These are phyloP conservation scores for Porosira glacialis DNA, from an alignment of 352 stramenopile genomes.

Conservation along the genomic window DNA sequence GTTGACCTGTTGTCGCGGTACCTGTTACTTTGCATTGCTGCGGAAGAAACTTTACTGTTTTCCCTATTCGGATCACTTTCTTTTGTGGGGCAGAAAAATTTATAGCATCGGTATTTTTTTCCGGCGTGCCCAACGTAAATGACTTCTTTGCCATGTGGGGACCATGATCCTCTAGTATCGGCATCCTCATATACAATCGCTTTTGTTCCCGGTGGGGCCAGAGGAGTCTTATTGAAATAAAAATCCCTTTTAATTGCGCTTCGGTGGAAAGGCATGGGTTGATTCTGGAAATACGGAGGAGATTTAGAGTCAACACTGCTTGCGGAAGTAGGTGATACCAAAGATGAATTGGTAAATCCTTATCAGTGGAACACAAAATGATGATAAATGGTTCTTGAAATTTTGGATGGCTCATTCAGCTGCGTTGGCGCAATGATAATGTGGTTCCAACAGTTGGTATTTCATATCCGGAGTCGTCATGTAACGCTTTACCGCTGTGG, in stretches of 20 bases:
- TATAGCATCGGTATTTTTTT: too few species aligned
- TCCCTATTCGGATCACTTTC: too few species aligned
- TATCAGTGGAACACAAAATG: constrained; percentile 13
- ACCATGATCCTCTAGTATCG: neutral
- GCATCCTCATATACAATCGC: neutral
- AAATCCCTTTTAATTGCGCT: neutral
- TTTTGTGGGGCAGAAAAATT: too few species aligned
- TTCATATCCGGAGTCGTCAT: constrained; percentile 15
- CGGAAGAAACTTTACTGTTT: too few species aligned
- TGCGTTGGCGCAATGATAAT: constrained; percentile 36
- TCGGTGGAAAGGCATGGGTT: neutral
- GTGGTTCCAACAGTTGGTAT: constrained; percentile 26
- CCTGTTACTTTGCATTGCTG: too few species aligned
- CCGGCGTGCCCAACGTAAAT: too few species aligned
- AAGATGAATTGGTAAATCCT: constrained; percentile 31
- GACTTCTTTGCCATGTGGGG: too few species aligned
- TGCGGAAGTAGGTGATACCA: constrained; percentile 39
- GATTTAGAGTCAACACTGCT: constrained; percentile 22
- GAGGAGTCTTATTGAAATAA: neutral
- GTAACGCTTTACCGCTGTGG: constrained; percentile 15
- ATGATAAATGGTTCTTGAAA: constrained; percentile 58
- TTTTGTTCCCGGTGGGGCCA: neutral
- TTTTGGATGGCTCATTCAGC: constrained; percentile 44
- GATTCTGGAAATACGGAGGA: neutral
- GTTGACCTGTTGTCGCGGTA: too few species aligned